These are phyloP conservation scores for Corylus americana DNA, from an alignment of 306 rosid species.

Conservation along the genomic window DNA sequence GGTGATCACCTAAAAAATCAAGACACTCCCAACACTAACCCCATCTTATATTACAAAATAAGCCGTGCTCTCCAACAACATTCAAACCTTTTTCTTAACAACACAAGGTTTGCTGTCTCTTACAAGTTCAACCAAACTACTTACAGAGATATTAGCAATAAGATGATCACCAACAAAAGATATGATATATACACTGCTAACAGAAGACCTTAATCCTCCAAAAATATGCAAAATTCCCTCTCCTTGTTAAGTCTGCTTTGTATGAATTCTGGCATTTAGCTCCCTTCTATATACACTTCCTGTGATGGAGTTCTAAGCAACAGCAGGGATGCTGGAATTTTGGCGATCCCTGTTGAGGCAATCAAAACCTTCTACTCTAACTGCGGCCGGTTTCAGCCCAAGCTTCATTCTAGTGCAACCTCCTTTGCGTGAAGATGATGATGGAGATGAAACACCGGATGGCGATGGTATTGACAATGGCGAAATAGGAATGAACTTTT, in stretches of 20 bases:
- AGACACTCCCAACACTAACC: constrained; percentile 33
- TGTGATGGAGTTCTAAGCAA: constrained; percentile 59
- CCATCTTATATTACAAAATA: constrained; percentile 47
- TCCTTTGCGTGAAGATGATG: constrained; percentile 62
- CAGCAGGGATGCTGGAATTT: constrained; percentile 77
- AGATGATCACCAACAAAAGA: constrained; percentile 40
- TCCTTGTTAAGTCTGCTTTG: constrained; percentile 42
- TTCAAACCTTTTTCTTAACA: constrained; percentile 53
- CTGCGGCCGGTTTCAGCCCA: constrained; percentile 77
- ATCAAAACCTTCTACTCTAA: constrained; percentile 96
- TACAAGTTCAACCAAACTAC: constrained; percentile 37
- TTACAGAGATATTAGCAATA: constrained; percentile 28
- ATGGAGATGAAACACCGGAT: constrained; percentile 55
- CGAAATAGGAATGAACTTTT: constrained; percentile 36
- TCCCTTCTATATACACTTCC: constrained; percentile 74
- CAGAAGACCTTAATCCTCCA: constrained; percentile 33
- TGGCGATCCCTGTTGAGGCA: constrained; percentile 83
- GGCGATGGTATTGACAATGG: constrained; percentile 49
- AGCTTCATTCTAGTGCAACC: constrained; percentile 66
- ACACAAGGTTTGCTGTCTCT: constrained; percentile 48
- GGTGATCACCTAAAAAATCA: constrained; percentile 49
- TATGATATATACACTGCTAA: constrained; percentile 41
- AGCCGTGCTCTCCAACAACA: constrained; percentile 30
- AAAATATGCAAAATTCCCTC: constrained; percentile 39
- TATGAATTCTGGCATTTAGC: constrained; percentile 46